Evolutionary conservation across 495 filamentous ascomycete species (phyloP).

Genomic region (Penicillium fimorum): DNA sequence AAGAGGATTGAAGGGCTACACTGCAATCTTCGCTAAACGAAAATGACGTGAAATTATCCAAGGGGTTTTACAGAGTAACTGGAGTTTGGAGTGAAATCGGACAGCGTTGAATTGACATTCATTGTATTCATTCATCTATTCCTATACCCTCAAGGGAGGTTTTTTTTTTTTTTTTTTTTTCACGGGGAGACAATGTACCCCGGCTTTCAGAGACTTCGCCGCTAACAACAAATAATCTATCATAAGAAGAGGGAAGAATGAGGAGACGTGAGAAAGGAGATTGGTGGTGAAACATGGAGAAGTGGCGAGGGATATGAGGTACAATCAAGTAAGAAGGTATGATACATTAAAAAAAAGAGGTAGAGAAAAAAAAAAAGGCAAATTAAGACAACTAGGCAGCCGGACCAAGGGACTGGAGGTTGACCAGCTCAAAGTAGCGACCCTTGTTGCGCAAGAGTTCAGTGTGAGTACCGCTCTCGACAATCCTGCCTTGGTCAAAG

Average conservation of each 20-base stretch:
- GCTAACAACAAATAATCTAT: background rate
- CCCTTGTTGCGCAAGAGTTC: slow-evolving; percentile 65
- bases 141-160: background rate
- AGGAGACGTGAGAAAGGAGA: background rate
- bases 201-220: background rate
- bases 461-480: slow-evolving; percentile 70
- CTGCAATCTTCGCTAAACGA: background rate
- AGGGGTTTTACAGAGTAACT: background rate
- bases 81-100: background rate
- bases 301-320: slow-evolving; percentile 1
- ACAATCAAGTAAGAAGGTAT: slow-evolving; percentile 4
- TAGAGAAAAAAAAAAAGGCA: background rate
- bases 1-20: slow-evolving; percentile 31
- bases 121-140: slow-evolving; percentile 13
- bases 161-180: background rate
- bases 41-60: background rate
- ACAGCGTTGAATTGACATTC: background rate
- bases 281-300: background rate
- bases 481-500: slow-evolving; percentile 70
- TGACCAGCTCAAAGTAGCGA: slow-evolving; percentile 74
- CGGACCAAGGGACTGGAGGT: slow-evolving; percentile 75
- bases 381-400: slow-evolving; percentile 27
- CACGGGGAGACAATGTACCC: background rate
- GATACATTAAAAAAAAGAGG: background rate
- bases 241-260: background rate